phyloP scores from a whole-genome alignment of 2,329 filamentous ascomycete species.

The Phoma sp. region DNA sequence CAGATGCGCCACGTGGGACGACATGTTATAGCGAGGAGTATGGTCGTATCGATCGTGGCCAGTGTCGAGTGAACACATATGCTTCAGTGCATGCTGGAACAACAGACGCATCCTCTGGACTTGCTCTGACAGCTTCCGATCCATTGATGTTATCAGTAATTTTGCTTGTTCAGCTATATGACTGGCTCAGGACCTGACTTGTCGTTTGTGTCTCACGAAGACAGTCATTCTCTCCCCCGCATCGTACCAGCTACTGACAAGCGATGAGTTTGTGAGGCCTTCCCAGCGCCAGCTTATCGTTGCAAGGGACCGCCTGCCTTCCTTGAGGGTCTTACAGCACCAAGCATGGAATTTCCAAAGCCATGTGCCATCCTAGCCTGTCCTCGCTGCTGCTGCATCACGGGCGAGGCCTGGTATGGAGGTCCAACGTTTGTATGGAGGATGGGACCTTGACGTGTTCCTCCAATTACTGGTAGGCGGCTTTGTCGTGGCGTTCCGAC shows the following conservation, averaged over 20 bases:
- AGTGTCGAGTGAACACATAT: too few species aligned
- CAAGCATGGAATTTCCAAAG: constrained; percentile 38
- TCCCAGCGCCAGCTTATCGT: constrained; percentile 8
- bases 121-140: too few species aligned
- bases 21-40: neutral
- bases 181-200: neutral
- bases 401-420: constrained; percentile 40
- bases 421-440: constrained; percentile 24
- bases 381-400: constrained; percentile 44
- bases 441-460: constrained; percentile 32
- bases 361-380: constrained; percentile 19
- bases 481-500: constrained; percentile 38
- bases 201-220: neutral
- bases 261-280: neutral
- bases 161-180: too few species aligned
- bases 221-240: neutral
- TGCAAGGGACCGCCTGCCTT: constrained; percentile 23
- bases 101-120: too few species aligned
- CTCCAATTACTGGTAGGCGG: constrained; percentile 38
- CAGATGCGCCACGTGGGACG: neutral
- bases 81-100: too few species aligned
- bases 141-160: neutral
- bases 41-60: too few species aligned
- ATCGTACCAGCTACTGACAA: neutral
- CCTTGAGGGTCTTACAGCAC: constrained; percentile 38